Conservation (phyloP, 164 flowering plant genomes). For the Paratinospora sagittata region DNA sequence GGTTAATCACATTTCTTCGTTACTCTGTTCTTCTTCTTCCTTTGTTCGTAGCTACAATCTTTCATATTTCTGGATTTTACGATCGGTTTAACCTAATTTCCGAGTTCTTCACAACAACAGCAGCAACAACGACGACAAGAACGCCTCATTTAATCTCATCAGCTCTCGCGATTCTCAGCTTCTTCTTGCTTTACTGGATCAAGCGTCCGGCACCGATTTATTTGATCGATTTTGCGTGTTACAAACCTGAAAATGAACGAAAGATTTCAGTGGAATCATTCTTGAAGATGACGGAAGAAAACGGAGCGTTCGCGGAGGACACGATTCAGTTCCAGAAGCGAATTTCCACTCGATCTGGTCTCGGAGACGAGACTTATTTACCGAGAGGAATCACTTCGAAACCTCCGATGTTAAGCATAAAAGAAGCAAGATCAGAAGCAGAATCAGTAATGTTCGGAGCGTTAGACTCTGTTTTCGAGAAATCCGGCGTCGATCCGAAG, state of each 20-base stretch:
- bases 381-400: constrained; percentile 51
- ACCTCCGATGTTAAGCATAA: constrained; percentile 59
- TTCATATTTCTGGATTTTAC: too few relatives aligned
- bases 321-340: constrained; percentile 54
- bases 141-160: too few relatives aligned
- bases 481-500: constrained; percentile 48
- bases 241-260: neutral
- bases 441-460: constrained; percentile 83
- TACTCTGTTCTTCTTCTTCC: constrained; percentile 25
- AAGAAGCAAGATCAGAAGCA: constrained; percentile 70
- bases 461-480: constrained; percentile 52
- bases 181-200: constrained; percentile 39
- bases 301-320: constrained; percentile 47
- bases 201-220: constrained; percentile 25
- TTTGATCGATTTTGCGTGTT: neutral
- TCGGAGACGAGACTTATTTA: constrained; percentile 78
- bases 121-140: too few relatives aligned
- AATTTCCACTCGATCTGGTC: constrained; percentile 52
- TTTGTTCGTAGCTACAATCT: constrained; percentile 23
- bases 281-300: constrained; percentile 54
- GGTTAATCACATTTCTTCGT: constrained; percentile 25
- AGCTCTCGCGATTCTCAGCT: constrained; percentile 19
- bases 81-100: constrained; percentile 5
- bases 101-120: too few relatives aligned
- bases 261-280: constrained; percentile 52